phyloP scores from a whole-genome alignment of 768 basidiomycete genomes.

The Boletales sp. region DNA sequence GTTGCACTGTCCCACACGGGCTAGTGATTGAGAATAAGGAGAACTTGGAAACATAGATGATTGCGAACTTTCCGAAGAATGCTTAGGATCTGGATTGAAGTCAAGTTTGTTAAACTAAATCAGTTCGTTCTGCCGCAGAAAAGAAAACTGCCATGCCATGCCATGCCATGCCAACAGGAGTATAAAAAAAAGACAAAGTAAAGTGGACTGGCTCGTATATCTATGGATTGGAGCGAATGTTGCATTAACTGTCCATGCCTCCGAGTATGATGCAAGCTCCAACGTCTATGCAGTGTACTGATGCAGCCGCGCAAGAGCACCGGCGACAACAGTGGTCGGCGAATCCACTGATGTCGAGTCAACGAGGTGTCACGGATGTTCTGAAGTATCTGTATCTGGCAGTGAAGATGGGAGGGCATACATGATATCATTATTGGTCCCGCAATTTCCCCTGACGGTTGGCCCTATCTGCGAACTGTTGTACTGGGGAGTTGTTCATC shows the following conservation, averaged over 20 bases:
- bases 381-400: constrained; percentile 21
- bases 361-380: constrained; percentile 35
- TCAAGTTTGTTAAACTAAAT: constrained; percentile 13
- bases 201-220: constrained; percentile 18
- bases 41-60: not conserved
- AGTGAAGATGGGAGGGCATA: constrained; percentile 26
- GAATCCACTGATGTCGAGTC: constrained; percentile 39
- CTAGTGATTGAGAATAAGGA: not conserved
- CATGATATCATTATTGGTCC: constrained; percentile 18
- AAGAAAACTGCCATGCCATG: constrained; percentile 4
- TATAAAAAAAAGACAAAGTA: constrained; percentile 9
- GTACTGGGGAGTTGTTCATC: constrained; percentile 11
- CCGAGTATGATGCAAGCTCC: constrained; percentile 15
- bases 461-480: constrained; percentile 4
- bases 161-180: constrained; percentile 9
- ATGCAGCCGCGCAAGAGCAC: constrained; percentile 7
- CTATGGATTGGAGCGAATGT: constrained; percentile 18
- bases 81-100: constrained; percentile 1
- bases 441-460: constrained; percentile 5
- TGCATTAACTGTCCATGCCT: constrained; percentile 18
- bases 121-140: constrained; percentile 3
- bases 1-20: not conserved
- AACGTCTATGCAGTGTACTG: constrained; percentile 12
- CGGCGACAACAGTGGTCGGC: constrained; percentile 6
- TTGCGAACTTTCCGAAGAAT: not conserved